Evolutionary conservation across 768 basidiomycete species (phyloP).

Genomic region (Leccinum uliginosum): DNA sequence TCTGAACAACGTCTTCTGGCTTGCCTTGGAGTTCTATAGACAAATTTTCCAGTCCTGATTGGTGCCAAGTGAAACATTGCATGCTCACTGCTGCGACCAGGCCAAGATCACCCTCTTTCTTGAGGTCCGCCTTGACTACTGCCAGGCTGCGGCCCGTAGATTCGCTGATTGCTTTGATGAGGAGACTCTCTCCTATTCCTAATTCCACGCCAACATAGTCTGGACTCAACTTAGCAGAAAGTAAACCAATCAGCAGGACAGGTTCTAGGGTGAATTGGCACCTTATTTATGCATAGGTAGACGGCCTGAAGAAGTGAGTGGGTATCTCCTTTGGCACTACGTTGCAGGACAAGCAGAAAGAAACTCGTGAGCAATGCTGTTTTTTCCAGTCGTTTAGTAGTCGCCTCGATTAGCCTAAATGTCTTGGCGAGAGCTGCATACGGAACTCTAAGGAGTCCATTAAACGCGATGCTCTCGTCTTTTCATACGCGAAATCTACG

Average conservation of each 20-base stretch:
- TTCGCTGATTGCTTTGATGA: constrained; percentile 93
- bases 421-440: constrained; percentile 89
- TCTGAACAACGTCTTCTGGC: constrained; percentile 91
- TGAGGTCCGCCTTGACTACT: constrained; percentile 85
- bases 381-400: constrained; percentile 94
- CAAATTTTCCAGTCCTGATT: neutral
- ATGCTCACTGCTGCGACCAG: constrained; percentile 85
- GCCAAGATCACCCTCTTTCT: constrained; percentile 93
- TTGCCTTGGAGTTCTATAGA: constrained; percentile 85
- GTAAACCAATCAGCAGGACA: neutral
- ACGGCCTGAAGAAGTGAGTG: constrained; percentile 81
- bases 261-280: constrained; percentile 34
- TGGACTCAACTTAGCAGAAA: constrained; percentile 66
- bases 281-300: constrained; percentile 95
- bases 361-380: constrained; percentile 84
- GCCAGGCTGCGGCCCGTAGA: constrained; percentile 86
- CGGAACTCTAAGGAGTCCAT: constrained; percentile 59
- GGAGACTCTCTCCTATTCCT: constrained; percentile 91
- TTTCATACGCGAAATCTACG: constrained; percentile 28
- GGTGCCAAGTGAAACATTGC: neutral
- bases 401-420: constrained; percentile 86
- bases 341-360: constrained; percentile 82
- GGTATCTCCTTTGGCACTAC: constrained; percentile 71
- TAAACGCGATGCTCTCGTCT: neutral
- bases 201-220: constrained; percentile 95